phyloP scores from a whole-genome alignment of 306 rosid genomes.

The Geum urbanum region DNA sequence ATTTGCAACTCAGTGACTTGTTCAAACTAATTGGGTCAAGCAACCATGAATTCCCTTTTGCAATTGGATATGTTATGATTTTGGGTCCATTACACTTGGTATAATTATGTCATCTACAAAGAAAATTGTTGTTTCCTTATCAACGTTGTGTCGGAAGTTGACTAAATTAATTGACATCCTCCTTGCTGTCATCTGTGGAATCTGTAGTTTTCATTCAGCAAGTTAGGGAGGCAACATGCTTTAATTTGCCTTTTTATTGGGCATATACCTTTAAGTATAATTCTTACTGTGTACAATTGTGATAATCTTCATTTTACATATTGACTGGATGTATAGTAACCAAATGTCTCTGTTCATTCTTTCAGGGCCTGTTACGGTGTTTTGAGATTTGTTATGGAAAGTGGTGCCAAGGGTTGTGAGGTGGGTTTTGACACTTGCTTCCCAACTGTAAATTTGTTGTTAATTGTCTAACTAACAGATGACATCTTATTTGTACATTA shows the following conservation, averaged over 20 bases:
- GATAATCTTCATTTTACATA: not conserved
- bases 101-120: conserved; percentile 41
- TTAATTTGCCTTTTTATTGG: not conserved
- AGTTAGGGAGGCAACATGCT: conserved; percentile 12
- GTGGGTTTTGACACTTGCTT: conserved; percentile 14
- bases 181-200: conserved; percentile 5
- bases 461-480: not conserved
- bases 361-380: conserved; percentile 62
- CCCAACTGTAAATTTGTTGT: too few relatives aligned
- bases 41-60: not conserved
- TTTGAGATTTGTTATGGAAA: conserved; percentile 56
- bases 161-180: conserved; percentile 7
- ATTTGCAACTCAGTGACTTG: not conserved
- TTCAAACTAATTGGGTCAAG: not conserved
- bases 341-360: not conserved
- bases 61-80: not conserved
- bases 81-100: too few relatives aligned
- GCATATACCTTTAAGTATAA: not conserved
- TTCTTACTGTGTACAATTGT: not conserved
- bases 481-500: not conserved
- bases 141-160: conserved; percentile 40
- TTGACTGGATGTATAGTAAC: not conserved
- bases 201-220: conserved; percentile 7
- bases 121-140: conserved; percentile 36
- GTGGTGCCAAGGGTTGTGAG: conserved; percentile 64